Evolutionary conservation across 2,329 filamentous ascomycete genomes (phyloP).

Genomic region (Colletotrichum siamense): DNA sequence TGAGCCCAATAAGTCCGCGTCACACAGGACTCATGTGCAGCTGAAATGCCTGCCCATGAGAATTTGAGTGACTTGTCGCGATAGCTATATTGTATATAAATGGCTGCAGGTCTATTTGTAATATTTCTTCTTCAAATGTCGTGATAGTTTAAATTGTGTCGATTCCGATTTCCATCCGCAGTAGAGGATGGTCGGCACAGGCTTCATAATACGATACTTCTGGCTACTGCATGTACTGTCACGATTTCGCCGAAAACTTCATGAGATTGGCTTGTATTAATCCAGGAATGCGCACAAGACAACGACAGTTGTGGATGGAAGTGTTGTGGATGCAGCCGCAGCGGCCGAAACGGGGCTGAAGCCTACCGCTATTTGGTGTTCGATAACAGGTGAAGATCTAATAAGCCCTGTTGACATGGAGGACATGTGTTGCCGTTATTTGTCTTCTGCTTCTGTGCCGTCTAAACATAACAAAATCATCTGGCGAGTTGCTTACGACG

Average conservation of each 20-base stretch:
- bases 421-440: not conserved
- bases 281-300: not conserved
- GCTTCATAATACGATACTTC: not conserved
- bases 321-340: not conserved
- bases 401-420: no score
- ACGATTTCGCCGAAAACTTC: no score
- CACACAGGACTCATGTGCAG: not conserved
- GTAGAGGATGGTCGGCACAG: not conserved
- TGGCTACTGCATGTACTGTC: no score
- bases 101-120: no score
- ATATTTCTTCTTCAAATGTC: not conserved
- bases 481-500: not conserved
- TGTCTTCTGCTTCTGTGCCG: not conserved
- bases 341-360: fast-evolving
- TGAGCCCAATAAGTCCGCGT: not conserved
- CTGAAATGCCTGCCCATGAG: not conserved
- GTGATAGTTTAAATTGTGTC: no score
- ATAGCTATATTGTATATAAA: no score
- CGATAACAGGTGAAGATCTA: not conserved
- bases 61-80: no score
- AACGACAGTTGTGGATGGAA: not conserved
- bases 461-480: not conserved
- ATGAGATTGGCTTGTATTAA: no score
- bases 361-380: not conserved
- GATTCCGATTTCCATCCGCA: no score